Evolutionary conservation across 495 filamentous ascomycete genomes (phyloP).

Genomic region (Wilcoxina mikolae): DNA sequence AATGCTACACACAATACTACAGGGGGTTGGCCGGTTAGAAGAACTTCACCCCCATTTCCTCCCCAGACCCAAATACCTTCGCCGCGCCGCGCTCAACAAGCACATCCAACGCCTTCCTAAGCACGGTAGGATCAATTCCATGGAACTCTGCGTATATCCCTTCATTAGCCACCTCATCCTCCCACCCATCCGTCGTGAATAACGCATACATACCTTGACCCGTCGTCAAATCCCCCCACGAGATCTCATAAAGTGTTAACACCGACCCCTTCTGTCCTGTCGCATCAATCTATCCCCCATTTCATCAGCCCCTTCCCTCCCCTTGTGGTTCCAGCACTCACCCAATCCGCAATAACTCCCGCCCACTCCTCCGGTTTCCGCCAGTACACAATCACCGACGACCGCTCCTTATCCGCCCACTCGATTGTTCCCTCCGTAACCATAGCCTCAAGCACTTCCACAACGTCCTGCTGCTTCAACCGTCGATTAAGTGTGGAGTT

Average conservation of each 20-base stretch:
- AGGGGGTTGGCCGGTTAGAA: too few relatives aligned
- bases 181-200: neutral
- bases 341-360: conserved; percentile 44
- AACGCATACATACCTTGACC: conserved; percentile 37
- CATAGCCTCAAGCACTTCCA: conserved; percentile 62
- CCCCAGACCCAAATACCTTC: conserved; percentile 70
- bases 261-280: conserved; percentile 61
- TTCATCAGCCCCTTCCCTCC: neutral
- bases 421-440: conserved; percentile 35
- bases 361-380: conserved; percentile 62
- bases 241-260: conserved; percentile 62
- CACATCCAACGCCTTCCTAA: conserved; percentile 60
- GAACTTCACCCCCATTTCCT: conserved; percentile 86
- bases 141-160: conserved; percentile 55
- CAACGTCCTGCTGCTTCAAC: conserved; percentile 46
- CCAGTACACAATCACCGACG: conserved; percentile 53
- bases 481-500: conserved; percentile 37
- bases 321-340: conserved; percentile 27
- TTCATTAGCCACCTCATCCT: neutral
- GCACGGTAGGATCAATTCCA: conserved; percentile 67
- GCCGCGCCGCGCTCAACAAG: conserved; percentile 82
- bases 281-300: conserved; percentile 43
- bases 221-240: conserved; percentile 48
- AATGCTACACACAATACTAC: too few relatives aligned
- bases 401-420: conserved; percentile 31